Evolutionary conservation across 2,329 filamentous ascomycete species (phyloP).

Genomic region (Alternaria sp.): DNA sequence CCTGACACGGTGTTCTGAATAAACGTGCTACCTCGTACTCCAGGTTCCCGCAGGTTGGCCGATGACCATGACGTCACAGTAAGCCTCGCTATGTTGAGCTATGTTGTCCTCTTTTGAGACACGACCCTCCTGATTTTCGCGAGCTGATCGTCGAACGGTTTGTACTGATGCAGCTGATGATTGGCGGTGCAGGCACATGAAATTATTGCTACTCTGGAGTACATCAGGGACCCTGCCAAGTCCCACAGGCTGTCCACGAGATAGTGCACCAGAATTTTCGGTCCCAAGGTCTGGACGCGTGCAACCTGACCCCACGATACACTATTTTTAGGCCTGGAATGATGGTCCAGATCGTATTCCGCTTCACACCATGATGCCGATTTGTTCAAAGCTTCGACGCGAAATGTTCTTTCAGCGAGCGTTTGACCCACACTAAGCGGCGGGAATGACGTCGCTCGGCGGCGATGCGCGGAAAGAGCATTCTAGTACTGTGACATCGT

Average conservation of each 20-base stretch:
- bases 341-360: conserved; percentile 6
- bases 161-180: background rate
- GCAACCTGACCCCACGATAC: background rate
- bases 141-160: background rate
- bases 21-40: background rate
- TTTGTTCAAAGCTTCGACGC: conserved; percentile 1
- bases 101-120: background rate
- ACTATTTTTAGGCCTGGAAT: conserved; percentile 9
- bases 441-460: conserved; percentile 17
- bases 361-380: conserved; percentile 1
- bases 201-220: conserved; percentile 1
- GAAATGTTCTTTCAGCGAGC: conserved; percentile 2
- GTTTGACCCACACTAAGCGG: conserved; percentile 2
- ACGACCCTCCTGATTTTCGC: background rate
- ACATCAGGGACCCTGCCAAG: background rate
- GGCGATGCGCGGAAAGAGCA: conserved; percentile 12
- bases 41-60: background rate
- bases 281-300: conserved; percentile 4
- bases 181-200: conserved; percentile 6
- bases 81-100: background rate
- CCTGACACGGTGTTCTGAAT: background rate
- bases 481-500: conserved; percentile 11
- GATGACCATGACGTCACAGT: background rate
- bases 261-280: conserved; percentile 1
- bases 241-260: background rate